Base-by-base conservation (phyloP, 148 eudicot species). In the Rhododendron kiyosumense region DNA sequence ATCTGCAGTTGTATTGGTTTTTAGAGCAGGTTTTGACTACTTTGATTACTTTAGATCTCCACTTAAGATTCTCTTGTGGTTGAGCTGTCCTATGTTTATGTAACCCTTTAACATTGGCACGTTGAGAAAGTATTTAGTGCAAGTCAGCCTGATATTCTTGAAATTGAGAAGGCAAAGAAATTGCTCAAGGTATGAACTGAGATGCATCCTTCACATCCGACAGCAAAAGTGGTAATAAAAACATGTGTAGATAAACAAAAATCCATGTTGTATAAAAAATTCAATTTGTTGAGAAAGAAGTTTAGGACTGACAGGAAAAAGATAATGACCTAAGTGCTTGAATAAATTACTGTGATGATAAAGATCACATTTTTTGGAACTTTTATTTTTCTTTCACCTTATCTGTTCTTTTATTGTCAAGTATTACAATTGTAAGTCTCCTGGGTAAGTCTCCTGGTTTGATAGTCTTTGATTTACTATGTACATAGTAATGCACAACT, bases 161-260 rank as follows among this genome's bases (percentile, higher is more conserved):
- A 97, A 86, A 91, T 97, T 86, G 92, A 91, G 74, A 95, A 91
- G 88, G 99, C 98, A 48, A 95, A 94, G 93, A 93, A 93, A 85
- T 87, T 92, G 93, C 93, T 95, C 12, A 94, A 93, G 95, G 99
- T 96, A 51, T 59, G 81, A 45, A 79, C 48, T 46, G 32, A 20
- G 30, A 32, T 32, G 67, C 81, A 28, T 69, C 45, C 26, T 4
- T 63, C n/a, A 6, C 7, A 32, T 93, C 93, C 84, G 96, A 93
- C 84, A 90, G 90, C 71, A 95, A 93, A 87, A 95, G 91, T 87
- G 95, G 96, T 92, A 91, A 90, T 15, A 86, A 81, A 52, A 69
- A 67, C 54, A n/a, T 17, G 10, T 28, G 63, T 71, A 75, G 20
- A 52, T 79, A 34, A n/a, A n/a, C 52, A 54, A 41, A 11, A 57